A percentile compares a stretch with the other conserved stretches of the same genome.
Evolutionary conservation across 352 stramenopile genomes (phyloP).

Genomic region (Phytophthora hibernalis): DNA sequence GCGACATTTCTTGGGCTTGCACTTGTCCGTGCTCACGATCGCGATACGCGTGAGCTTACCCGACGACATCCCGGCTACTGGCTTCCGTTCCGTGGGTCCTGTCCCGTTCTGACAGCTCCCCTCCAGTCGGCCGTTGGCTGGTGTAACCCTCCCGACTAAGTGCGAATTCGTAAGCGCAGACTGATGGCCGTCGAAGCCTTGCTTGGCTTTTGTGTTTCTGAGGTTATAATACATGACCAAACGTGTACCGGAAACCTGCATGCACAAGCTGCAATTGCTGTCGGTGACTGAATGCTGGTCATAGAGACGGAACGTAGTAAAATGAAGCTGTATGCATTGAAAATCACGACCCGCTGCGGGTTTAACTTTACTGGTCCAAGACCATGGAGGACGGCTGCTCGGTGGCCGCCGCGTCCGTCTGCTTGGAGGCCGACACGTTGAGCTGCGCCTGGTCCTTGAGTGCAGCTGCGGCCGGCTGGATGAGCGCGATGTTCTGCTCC

Average conservation of each 20-base stretch:
- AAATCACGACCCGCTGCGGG: constrained; percentile 33
- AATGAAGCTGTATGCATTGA: constrained; percentile 45
- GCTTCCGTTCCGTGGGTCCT: constrained; percentile 39
- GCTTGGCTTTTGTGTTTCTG: too few species aligned
- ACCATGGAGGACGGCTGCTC: constrained; percentile 81
- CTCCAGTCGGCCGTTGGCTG: constrained; percentile 15
- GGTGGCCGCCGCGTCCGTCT: constrained; percentile 66
- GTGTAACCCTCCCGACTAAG: constrained; percentile 23
- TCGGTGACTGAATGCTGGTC: neutral
- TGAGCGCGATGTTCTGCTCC: constrained; percentile 87
- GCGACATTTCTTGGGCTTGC: constrained; percentile 99
- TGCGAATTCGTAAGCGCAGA: constrained; percentile 22
- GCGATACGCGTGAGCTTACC: constrained; percentile 98
- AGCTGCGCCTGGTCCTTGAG: constrained; percentile 85
- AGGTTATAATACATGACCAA: too few species aligned
- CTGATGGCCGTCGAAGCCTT: constrained; percentile 27
- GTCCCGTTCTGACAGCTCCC: constrained; percentile 28
- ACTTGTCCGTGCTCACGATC: constrained; percentile 98
- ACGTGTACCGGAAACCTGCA: neutral
- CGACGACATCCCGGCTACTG: constrained; percentile 71
- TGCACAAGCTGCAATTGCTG: neutral
- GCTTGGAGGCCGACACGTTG: constrained; percentile 64
- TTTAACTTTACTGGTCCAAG: constrained; percentile 86
- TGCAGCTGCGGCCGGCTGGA: constrained; percentile 73
- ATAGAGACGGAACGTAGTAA: constrained; percentile 10